Percentiles rank a stretch among this genome's conserved stretches.
These are phyloP conservation scores for Talaromyces rugulosus DNA, from an alignment of 2,329 filamentous ascomycete species.

Conservation along the genomic window DNA sequence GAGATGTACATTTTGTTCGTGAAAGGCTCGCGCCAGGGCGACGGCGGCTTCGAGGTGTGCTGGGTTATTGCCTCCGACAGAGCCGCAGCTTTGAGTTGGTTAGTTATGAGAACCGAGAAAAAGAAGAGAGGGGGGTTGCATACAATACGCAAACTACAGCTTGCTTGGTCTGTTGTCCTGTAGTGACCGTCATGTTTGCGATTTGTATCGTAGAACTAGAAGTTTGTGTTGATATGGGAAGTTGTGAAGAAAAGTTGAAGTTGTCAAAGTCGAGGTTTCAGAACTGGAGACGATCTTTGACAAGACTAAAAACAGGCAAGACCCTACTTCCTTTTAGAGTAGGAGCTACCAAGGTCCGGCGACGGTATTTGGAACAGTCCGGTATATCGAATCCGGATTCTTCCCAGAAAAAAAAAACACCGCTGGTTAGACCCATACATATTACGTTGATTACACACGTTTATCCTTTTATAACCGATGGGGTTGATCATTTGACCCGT, in stretches of 20 bases:
- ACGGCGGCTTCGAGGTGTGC: conserved; percentile 75
- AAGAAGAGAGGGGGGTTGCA: neutral
- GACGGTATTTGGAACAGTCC: neutral
- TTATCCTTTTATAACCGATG: neutral
- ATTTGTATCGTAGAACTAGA: neutral
- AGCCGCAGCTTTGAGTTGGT: conserved; percentile 64
- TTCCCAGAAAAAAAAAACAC: neutral
- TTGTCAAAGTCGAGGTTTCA: neutral
- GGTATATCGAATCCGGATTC: no score
- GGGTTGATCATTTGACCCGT: neutral
- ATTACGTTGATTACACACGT: neutral
- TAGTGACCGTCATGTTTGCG: neutral
- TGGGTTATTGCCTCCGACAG: conserved; percentile 67
- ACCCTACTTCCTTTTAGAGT: neutral
- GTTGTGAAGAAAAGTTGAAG: neutral
- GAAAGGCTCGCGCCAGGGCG: conserved; percentile 67
- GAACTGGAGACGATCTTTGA: neutral
- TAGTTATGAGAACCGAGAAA: conserved; percentile 14
- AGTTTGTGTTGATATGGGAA: neutral
- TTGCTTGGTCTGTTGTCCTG: conserved; percentile 28
- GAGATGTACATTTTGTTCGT: conserved; percentile 71
- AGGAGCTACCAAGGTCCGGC: neutral
- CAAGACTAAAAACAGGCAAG: neutral
- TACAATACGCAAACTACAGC: conserved; percentile 86
- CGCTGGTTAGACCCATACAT: neutral